These are phyloP conservation scores for Maudiozyma barnettii DNA, from an alignment of 805 yeast genomes.

Conservation along the genomic window DNA sequence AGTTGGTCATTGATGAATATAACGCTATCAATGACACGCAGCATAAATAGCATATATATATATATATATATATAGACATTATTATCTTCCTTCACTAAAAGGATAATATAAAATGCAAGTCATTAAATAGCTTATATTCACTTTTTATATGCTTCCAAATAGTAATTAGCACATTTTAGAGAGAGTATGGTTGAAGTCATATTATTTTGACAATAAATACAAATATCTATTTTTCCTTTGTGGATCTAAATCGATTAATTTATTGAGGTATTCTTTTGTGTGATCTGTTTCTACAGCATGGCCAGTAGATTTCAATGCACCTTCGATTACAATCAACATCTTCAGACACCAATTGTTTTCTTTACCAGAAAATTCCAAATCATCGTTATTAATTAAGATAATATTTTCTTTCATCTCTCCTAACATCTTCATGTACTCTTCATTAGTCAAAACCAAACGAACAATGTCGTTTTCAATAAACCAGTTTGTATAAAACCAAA, in stretches of 20 bases:
- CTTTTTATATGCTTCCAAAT: not conserved
- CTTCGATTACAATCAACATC: conserved; percentile 40
- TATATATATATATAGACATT: not conserved
- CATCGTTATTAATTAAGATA: conserved; percentile 60
- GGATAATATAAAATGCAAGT: not conserved
- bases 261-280: conserved; percentile 26
- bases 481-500: conserved; percentile 89
- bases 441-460: conserved; percentile 14
- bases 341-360: conserved; percentile 75
- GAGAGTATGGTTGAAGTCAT: not conserved
- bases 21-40: not conserved
- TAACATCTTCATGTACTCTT: conserved; percentile 34
- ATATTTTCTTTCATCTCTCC: conserved; percentile 39
- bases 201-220: conserved; percentile 26
- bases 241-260: conserved; percentile 50
- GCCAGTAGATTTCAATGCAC: conserved; percentile 18
- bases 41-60: not conserved
- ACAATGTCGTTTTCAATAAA: conserved; percentile 36
- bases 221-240: conserved; percentile 51
- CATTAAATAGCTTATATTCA: not conserved
- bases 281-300: conserved; percentile 28
- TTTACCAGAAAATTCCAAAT: conserved; percentile 52
- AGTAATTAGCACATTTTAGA: not conserved
- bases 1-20: conserved; percentile 14
- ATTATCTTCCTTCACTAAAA: not conserved